phyloP scores from a whole-genome alignment of 257 asterid species.

The Forsythia viridissima region DNA sequence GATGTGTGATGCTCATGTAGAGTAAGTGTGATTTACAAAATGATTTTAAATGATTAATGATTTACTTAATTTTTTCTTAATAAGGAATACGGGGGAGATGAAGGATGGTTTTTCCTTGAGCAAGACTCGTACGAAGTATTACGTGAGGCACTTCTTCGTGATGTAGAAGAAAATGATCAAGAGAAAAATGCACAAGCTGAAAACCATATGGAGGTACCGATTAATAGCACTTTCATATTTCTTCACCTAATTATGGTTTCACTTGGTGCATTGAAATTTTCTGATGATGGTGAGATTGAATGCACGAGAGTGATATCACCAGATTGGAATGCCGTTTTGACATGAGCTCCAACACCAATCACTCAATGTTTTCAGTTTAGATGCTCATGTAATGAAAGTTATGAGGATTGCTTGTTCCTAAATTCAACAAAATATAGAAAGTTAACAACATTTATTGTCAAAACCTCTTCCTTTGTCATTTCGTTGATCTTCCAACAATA shows the following conservation, averaged over 20 bases:
- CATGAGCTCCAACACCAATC: neutral
- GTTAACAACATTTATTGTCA: neutral
- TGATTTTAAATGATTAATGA: neutral
- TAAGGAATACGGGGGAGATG: slow-evolving; percentile 48
- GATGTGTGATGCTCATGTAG: neutral
- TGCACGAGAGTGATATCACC: neutral
- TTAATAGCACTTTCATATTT: neutral
- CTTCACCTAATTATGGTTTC: neutral
- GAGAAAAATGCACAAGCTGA: slow-evolving; percentile 14
- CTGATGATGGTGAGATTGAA: neutral
- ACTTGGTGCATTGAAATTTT: neutral
- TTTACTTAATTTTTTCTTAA: neutral
- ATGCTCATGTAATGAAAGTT: neutral
- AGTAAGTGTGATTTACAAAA: neutral
- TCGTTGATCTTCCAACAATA: neutral
- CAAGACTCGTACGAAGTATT: slow-evolving; percentile 42
- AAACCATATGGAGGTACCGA: slow-evolving; percentile 27
- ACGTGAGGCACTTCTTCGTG: slow-evolving; percentile 40
- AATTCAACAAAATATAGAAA: neutral
- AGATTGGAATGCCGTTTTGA: neutral
- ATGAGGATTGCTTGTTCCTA: neutral
- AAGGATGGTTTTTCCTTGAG: slow-evolving; percentile 52
- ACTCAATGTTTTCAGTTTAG: neutral
- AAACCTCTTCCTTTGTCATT: neutral
- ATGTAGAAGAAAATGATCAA: slow-evolving; percentile 4